Evolutionary conservation across 768 basidiomycete genomes (phyloP).

Genomic region (Auricularia heimuer): DNA sequence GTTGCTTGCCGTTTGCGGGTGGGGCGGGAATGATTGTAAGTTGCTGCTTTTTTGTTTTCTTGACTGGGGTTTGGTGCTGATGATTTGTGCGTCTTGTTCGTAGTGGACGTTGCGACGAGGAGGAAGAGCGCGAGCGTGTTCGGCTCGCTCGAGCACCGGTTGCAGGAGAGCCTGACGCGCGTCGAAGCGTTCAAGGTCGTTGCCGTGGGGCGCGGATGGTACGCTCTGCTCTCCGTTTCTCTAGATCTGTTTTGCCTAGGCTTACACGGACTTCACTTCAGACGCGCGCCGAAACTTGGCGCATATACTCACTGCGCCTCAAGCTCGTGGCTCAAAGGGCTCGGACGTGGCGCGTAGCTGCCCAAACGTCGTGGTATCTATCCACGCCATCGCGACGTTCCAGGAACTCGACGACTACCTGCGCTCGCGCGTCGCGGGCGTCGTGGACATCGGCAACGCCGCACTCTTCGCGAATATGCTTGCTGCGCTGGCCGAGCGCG

Average conservation of each 20-base stretch:
- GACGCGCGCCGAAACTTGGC: slow-evolving; percentile 89
- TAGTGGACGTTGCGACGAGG: slow-evolving; percentile 57
- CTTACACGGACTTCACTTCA: slow-evolving; percentile 17
- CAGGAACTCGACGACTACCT: slow-evolving; percentile 95
- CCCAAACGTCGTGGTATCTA: slow-evolving; percentile 86
- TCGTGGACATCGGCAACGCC: slow-evolving; percentile 32
- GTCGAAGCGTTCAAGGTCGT: slow-evolving; percentile 95
- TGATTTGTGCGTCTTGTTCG: slow-evolving; percentile 58
- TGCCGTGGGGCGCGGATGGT: slow-evolving; percentile 81
- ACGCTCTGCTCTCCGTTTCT: slow-evolving; percentile 15
- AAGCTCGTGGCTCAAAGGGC: slow-evolving; percentile 85
- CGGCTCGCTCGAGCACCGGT: slow-evolving; percentile 78
- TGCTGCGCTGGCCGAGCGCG: slow-evolving; percentile 69
- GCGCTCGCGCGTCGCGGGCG: slow-evolving; percentile 74
- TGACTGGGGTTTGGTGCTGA: slow-evolving; percentile 38
- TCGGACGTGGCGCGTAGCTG: slow-evolving; percentile 76
- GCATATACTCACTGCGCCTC: slow-evolving; percentile 76
- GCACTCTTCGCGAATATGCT: slow-evolving; percentile 75
- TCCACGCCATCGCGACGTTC: slow-evolving; percentile 97
- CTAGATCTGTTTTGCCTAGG: background rate
- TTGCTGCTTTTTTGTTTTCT: background rate
- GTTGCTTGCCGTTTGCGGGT: slow-evolving; percentile 79
- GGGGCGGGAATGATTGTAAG: slow-evolving; percentile 47
- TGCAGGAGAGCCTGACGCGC: slow-evolving; percentile 90
- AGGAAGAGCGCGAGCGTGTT: slow-evolving; percentile 35